These are phyloP conservation scores for Arabidopsis arenosa DNA, from an alignment of 345 rosid genomes.

Conservation along the genomic window DNA sequence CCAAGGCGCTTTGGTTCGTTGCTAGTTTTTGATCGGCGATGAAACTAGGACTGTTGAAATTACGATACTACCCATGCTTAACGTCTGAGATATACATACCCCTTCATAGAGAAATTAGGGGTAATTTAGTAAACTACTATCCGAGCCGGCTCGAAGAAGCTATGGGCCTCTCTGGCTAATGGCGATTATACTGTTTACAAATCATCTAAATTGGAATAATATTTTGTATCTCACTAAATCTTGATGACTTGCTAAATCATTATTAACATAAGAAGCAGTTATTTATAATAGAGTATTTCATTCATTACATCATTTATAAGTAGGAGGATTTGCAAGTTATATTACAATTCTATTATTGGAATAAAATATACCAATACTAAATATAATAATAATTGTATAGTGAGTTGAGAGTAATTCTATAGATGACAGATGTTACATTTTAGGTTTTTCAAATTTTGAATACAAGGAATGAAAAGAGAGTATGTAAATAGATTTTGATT, in stretches of 20 bases:
- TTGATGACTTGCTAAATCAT: not conserved
- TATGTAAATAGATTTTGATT: not conserved
- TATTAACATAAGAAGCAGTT: not conserved
- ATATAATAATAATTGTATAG: not conserved
- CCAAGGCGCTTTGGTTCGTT: constrained; percentile 46
- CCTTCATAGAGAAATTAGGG: constrained; percentile 9
- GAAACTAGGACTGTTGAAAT: constrained; percentile 47
- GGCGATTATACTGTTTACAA: constrained; percentile 28
- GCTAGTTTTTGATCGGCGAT: constrained; percentile 83
- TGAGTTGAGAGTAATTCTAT: not conserved
- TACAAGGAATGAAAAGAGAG: not conserved
- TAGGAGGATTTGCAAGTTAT: not conserved
- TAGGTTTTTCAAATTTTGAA: not conserved
- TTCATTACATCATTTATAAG: not conserved
- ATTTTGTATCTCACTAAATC: not conserved
- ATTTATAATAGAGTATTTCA: not conserved
- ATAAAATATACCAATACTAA: not conserved
- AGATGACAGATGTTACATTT: not conserved
- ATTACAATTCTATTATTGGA: not conserved
- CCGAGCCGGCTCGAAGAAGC: constrained; percentile 37
- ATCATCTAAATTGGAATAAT: not conserved
- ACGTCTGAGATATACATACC: not conserved
- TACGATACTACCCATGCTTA: constrained; percentile 53
- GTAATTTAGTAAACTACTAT: constrained; percentile 20
- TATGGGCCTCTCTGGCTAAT: constrained; percentile 35